Conservation (phyloP, 2,329 filamentous ascomycete species). For the Aspergillus sp. region DNA sequence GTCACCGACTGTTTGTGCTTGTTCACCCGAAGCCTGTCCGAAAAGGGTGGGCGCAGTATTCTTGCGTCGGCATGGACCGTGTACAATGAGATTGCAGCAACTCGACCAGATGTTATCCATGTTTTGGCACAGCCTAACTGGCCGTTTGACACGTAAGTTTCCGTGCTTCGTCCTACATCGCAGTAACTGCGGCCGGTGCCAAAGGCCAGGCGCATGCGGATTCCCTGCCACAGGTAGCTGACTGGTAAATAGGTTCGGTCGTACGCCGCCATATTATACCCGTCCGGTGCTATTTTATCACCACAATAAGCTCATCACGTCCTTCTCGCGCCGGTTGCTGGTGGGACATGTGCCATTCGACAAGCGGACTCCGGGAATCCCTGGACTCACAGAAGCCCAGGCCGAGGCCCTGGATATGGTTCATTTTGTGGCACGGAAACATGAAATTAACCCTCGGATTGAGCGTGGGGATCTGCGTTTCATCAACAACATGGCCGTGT, state of each 20-base stretch:
- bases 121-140: slow-evolving; percentile 13
- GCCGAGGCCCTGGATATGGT: slow-evolving; percentile 18
- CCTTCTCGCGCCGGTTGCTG: slow-evolving; percentile 18
- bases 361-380: slow-evolving; percentile 17
- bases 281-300: slow-evolving; percentile 18
- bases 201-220: not conserved
- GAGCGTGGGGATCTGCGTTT: slow-evolving; percentile 19
- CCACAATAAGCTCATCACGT: slow-evolving; percentile 17
- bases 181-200: not conserved
- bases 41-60: slow-evolving; percentile 18
- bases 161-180: not conserved
- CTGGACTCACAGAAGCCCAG: slow-evolving; percentile 18
- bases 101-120: slow-evolving; percentile 19
- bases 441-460: slow-evolving; percentile 20
- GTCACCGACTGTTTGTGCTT: slow-evolving; percentile 20
- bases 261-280: slow-evolving; percentile 17
- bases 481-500: slow-evolving; percentile 21
- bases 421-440: slow-evolving; percentile 15
- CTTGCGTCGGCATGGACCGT: slow-evolving; percentile 19
- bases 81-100: slow-evolving; percentile 21
- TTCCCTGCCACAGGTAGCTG: slow-evolving; percentile 1
- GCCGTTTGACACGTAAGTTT: slow-evolving; percentile 20
- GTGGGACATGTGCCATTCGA: slow-evolving; percentile 16
- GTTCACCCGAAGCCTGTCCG: slow-evolving; percentile 15
- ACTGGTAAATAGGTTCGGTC: slow-evolving; percentile 13